phyloP scores from a whole-genome alignment of 2,329 filamentous ascomycete genomes.

The Ceratocystis cacaofunesta region DNA sequence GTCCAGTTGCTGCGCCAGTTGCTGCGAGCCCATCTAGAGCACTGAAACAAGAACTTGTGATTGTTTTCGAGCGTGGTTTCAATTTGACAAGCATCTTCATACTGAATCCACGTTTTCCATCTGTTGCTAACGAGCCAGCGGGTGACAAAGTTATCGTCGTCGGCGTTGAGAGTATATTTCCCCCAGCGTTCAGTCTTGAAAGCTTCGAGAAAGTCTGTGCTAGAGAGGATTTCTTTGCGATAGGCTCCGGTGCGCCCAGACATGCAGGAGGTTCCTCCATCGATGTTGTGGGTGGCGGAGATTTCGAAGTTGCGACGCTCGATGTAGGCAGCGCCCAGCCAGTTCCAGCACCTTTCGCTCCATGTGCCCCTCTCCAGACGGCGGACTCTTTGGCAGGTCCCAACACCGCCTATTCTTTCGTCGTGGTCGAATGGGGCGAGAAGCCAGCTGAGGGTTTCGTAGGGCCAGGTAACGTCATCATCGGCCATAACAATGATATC shows the following conservation, averaged over 20 bases:
- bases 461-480: slow-evolving; percentile 88
- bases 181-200: slow-evolving; percentile 89
- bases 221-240: slow-evolving; percentile 72
- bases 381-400: slow-evolving; percentile 75
- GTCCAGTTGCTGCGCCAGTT: slow-evolving; percentile 97
- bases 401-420: slow-evolving; percentile 68
- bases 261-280: slow-evolving; percentile 92
- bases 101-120: slow-evolving; percentile 93
- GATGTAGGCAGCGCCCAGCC: slow-evolving; percentile 81
- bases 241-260: slow-evolving; percentile 90
- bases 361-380: slow-evolving; percentile 48
- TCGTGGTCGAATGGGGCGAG: slow-evolving; percentile 76
- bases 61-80: slow-evolving; percentile 87
- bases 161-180: slow-evolving; percentile 79
- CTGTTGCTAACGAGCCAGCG: slow-evolving; percentile 85
- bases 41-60: slow-evolving; percentile 80
- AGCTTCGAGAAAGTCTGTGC: slow-evolving; percentile 68
- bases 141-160: slow-evolving; percentile 97
- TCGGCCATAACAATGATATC: slow-evolving; percentile 84
- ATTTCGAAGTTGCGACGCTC: slow-evolving; percentile 94
- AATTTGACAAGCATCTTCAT: slow-evolving; percentile 78
- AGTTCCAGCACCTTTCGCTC: slow-evolving; percentile 60
- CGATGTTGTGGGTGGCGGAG: slow-evolving; percentile 84
- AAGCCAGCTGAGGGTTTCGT: slow-evolving; percentile 76
- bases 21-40: slow-evolving; percentile 85